phyloP scores from a whole-genome alignment of 108 stramenopile genomes.

The Skeletonema grethae region DNA sequence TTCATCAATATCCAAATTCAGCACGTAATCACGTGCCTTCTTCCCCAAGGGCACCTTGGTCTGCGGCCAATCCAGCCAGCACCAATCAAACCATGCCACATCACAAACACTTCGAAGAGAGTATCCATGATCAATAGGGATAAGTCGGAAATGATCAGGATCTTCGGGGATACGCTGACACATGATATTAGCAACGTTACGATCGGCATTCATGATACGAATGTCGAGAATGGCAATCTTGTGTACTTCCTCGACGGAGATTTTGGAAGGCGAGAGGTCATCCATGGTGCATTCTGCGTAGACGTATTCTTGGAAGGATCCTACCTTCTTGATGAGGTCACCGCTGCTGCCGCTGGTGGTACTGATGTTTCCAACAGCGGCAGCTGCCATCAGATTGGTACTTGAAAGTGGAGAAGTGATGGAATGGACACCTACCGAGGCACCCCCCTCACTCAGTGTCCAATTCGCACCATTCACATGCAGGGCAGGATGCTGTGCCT shows the following conservation, averaged over 20 bases:
- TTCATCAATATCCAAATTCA: conserved; percentile 72
- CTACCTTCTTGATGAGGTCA: conserved; percentile 76
- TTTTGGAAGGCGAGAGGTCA: conserved; percentile 86
- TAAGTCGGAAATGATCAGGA: conserved; percentile 69
- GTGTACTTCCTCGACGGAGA: conserved; percentile 91
- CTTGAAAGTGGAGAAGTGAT: conserved; percentile 24
- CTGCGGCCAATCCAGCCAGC: conserved; percentile 98
- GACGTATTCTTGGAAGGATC: conserved; percentile 94
- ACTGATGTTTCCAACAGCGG: not conserved
- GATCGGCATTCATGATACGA: conserved; percentile 95
- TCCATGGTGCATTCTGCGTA: conserved; percentile 90
- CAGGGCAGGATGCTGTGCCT: conserved; percentile 91
- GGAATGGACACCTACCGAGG: conserved; percentile 83
- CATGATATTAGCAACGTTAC: conserved; percentile 95
- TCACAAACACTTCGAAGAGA: conserved; percentile 90
- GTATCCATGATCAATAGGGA: conserved; percentile 99
- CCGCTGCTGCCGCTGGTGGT: not conserved
- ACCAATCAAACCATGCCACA: conserved; percentile 99
- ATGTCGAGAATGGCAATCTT: conserved; percentile 98
- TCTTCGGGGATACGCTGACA: conserved; percentile 76
- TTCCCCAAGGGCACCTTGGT: conserved; percentile 81
- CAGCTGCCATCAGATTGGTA: conserved; percentile 1
- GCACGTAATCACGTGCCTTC: conserved; percentile 65
- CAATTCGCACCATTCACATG: conserved; percentile 73
- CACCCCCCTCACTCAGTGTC: conserved; percentile 78